Base-by-base conservation (phyloP, 2,329 filamentous ascomycete species). In the Fusarium secorum region DNA sequence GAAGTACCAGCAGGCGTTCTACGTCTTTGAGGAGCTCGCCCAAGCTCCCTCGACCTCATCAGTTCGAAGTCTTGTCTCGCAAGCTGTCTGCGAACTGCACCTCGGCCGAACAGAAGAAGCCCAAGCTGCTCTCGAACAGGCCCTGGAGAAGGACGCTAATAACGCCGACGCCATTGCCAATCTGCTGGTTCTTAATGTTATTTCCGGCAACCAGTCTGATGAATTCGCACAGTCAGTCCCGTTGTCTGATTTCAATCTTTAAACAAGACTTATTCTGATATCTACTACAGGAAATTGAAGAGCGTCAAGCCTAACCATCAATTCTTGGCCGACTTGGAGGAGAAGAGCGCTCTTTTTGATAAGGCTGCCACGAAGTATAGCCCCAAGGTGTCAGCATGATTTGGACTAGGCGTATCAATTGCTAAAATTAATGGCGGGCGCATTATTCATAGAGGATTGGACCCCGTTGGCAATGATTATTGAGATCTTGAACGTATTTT, bases 1-100 rank as follows among this genome's bases (percentile, higher is more conserved):
- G 75, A 96, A 94, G 80, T 98, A 98, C 82, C 96, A 98, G 78
- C 93, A 96, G 78, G 91, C 95, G 22, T 98, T 97, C 83, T 98
- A 99, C 85, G 95, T 98, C 67, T 98, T 94, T 78, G 95, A 98
- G 82, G 96, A 99, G 82, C 89, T 98, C 52, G 95, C 96, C 8
- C 93, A 97, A 78, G 91, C 93, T 32, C 91, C 94, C 5, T 90
- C 93, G 35, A 94, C 93, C 22, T 90, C 93, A 52, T 93, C 93
- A 20, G 86, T 91, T 56, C 86, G 90, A 73, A 92, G 89, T 22
- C 88, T 98, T 60, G 89, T 97, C 66, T 91, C 93, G 24, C 96
- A 98, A 83, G 95, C 95, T 30, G 90, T 98, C 30, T 92, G 93
- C 28, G 95, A 99, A 81, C 84, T 98, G 57, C 96, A 98, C 78